Base-by-base conservation (phyloP, 768 basidiomycete species). In the Chalciporus sphaerocephalus region DNA sequence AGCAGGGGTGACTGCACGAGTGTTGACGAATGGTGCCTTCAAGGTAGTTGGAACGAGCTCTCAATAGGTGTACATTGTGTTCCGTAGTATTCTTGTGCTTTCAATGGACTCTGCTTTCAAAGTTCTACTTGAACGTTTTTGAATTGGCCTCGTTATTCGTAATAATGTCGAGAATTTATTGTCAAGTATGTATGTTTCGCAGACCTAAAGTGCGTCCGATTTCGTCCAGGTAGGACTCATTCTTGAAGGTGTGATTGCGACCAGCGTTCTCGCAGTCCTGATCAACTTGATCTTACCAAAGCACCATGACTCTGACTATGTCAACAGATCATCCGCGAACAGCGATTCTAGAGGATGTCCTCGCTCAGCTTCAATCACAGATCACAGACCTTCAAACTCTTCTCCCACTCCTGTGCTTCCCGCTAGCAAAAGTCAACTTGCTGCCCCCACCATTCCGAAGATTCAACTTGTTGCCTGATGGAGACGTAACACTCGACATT, bases 1-100 rank as follows among this genome's bases (percentile, higher is more conserved):
- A 38, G 74, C 71, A 1, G 74, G 70, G 3, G 67, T 67, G 12
- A 55, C 60, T 37, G 78, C 73, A 1, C 69, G 58, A 42, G 81
- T 83, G 47, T 73, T 78, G 64, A 75, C 80, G 20, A 87, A 86
- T 57, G 87, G 87, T 0, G 74, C 84, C 7, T 87, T 90, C 66
- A 67, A 57, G 35, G 47, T 70, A 35, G 27, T 61, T 39, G 56
- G 51, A 32, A 48, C 43, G 33, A 42, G 41, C 33, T 46, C 40
- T 7, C 36, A 27, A 18, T 50, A 48, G 35, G 25, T 10, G 27
- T n/a, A 4, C 40, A 20, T 42, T 21, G 35, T 20, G 24, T 4
- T 30, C n/a, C 28, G 12, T n/a, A 15, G 13, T 30, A 15, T 30
- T 30, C 13, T 32, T 7, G 5, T 32, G 13, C 15, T n/a, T n/a